A percentile compares a stretch with the other conserved stretches of the same genome.
phyloP scores from a whole-genome alignment of 306 rosid species.

The Cercis canadensis region DNA sequence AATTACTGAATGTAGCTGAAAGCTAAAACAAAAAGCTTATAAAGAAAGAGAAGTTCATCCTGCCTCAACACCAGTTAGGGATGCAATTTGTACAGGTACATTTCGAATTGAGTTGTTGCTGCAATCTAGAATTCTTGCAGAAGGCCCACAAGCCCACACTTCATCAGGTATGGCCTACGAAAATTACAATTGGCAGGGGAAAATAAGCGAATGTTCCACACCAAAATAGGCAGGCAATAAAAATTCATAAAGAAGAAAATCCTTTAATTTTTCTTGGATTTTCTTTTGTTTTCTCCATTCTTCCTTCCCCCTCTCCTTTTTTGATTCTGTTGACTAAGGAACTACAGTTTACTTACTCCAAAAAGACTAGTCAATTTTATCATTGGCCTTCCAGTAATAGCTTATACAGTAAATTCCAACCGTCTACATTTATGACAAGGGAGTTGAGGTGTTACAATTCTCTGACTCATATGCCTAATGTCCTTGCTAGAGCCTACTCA shows the following conservation, averaged over 20 bases:
- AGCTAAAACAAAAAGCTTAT: not conserved
- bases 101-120: constrained; percentile 61
- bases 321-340: not conserved
- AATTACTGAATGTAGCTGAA: constrained; percentile 12
- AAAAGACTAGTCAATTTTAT: constrained; percentile 1
- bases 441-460: constrained; percentile 12
- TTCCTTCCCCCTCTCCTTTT: constrained; percentile 6
- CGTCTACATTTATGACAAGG: not conserved
- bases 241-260: not conserved
- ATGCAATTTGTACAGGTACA: constrained; percentile 61
- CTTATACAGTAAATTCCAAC: constrained; percentile 13
- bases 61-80: constrained; percentile 66
- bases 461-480: not conserved
- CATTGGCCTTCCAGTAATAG: not conserved
- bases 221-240: constrained; percentile 12
- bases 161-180: constrained; percentile 77
- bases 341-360: constrained; percentile 1
- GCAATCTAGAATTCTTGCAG: constrained; percentile 75
- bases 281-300: not conserved
- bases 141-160: constrained; percentile 75
- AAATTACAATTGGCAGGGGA: constrained; percentile 23
- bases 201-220: constrained; percentile 30
- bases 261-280: not conserved
- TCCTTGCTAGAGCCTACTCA: not conserved
- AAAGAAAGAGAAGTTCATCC: constrained; percentile 33